Evolutionary conservation across 2,329 filamentous ascomycete genomes (phyloP).

Genomic region (Aspergillus ochraceus): DNA sequence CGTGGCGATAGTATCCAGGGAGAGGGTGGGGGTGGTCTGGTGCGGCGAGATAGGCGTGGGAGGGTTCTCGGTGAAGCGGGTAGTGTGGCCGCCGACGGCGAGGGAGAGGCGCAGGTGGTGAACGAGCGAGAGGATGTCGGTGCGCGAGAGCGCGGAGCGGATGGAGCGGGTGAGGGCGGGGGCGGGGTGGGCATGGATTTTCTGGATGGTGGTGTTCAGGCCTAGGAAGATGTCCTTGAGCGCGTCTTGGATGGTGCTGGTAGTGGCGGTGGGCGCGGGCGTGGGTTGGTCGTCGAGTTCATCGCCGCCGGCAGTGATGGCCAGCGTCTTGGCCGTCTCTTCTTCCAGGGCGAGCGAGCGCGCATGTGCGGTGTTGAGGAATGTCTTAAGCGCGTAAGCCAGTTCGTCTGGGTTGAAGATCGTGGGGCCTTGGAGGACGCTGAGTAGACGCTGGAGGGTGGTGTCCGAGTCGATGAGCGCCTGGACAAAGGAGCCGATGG

Average conservation of each 20-base stretch:
- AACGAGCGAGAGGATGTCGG: conserved; percentile 41
- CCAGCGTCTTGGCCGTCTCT: conserved; percentile 30
- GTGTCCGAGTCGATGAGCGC: conserved; percentile 42
- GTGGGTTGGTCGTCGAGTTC: conserved; percentile 18
- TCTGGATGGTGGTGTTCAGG: conserved; percentile 39
- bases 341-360: conserved; percentile 35
- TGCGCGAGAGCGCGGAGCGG: conserved; percentile 39
- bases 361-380: conserved; percentile 40
- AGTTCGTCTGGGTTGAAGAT: conserved; percentile 41
- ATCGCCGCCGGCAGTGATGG: conserved; percentile 24
- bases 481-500: conserved; percentile 39
- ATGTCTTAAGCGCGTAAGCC: conserved; percentile 38
- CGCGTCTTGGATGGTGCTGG: conserved; percentile 13
- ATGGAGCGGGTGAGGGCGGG: conserved; percentile 33
- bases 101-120: conserved; percentile 46
- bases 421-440: conserved; percentile 37
- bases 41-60: conserved; percentile 36
- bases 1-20: conserved; percentile 40
- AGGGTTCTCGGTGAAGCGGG: conserved; percentile 42
- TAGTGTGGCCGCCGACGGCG: conserved; percentile 43
- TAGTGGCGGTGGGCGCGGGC: not conserved
- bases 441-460: conserved; percentile 38
- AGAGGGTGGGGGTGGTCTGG: conserved; percentile 38
- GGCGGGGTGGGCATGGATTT: conserved; percentile 36
- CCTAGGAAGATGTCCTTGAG: conserved; percentile 39